Percentiles rank a stretch among this genome's conserved stretches.
These are phyloP conservation scores for Daldinia loculata DNA, from an alignment of 495 filamentous ascomycete species.

Conservation along the genomic window DNA sequence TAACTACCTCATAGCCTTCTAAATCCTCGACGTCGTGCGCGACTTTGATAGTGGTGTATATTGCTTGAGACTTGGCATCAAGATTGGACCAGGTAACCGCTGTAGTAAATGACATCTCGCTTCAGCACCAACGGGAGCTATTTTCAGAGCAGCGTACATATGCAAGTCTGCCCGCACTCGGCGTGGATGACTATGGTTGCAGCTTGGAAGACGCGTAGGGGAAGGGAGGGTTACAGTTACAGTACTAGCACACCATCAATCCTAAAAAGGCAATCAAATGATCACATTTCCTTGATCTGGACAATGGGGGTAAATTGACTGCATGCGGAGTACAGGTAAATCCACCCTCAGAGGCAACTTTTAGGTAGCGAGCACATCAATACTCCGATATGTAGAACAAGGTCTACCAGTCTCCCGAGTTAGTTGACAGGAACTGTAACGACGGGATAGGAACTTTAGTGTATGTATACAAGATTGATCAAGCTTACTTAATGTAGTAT, in stretches of 20 bases:
- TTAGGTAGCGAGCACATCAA: constrained; percentile 40
- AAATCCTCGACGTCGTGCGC: constrained; percentile 23
- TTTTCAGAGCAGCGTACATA: constrained; percentile 42
- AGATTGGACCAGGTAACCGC: constrained; percentile 43
- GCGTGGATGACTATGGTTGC: constrained; percentile 37
- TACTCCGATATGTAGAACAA: constrained; percentile 35
- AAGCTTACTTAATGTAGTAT: not conserved
- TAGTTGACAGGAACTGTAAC: constrained; percentile 24
- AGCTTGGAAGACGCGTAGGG: constrained; percentile 26
- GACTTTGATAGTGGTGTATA: constrained; percentile 34
- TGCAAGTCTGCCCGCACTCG: constrained; percentile 40
- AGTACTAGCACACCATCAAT: constrained; percentile 39
- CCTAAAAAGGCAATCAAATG: constrained; percentile 33
- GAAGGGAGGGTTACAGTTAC: constrained; percentile 29
- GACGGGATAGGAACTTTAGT: constrained; percentile 20
- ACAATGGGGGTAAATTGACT: constrained; percentile 39
- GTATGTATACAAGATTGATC: not conserved
- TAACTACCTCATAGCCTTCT: constrained; percentile 24
- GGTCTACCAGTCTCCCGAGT: constrained; percentile 11
- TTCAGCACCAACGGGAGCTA: constrained; percentile 46
- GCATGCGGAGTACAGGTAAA: constrained; percentile 38
- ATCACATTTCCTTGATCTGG: constrained; percentile 37
- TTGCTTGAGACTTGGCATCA: constrained; percentile 41
- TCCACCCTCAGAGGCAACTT: constrained; percentile 19
- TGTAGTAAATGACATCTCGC: constrained; percentile 39